Base-by-base conservation (phyloP, 148 eudicot genomes). In the Rhododendron simsii region DNA sequence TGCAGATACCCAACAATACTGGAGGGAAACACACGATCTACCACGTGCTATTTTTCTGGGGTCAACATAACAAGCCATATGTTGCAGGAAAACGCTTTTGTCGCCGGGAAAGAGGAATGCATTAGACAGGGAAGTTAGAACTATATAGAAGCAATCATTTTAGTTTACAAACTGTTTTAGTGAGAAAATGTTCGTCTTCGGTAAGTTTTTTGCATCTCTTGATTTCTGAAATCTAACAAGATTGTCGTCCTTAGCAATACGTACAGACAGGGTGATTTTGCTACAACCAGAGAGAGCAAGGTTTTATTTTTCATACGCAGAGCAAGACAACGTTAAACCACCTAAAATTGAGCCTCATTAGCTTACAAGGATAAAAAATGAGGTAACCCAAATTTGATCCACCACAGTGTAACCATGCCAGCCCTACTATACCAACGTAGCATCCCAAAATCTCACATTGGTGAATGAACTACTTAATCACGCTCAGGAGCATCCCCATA, bases 401-500 rank as follows among this genome's bases (percentile, higher is more conserved):
- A 20, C 67, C 26, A 21, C 26, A 61, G 21, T 61, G 7, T 61
- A 69, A 69, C 37, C 16, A 69, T 30, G 7, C 16, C 75, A 71
- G 21, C 41, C 76, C 21, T 30, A 30, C 41, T 13, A 30, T 71
- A 5, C 33, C 76, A 30, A 71, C 1, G 76, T 28, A 71, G 41
- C 39, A 71, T 14, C 20, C 39, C 28, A 30, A 12, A 12, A 71
- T 14, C 21, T 71, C 41, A 71, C 14, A 33, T 71, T 30, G 5
- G 76, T 71, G 18, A 30, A 13, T 71, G 76, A 71, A 30, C 2
- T 28, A 14, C 41, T 71, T 81, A 90, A 75, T 93, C 92, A 12
- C 94, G 89, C 82, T 92, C 96, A 13, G 92, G 94, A 69, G 91
- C 96, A 90, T 90, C 89, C 76, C 91, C 90, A 21, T 90, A 57